Base-by-base conservation (phyloP, 306 rosid species). In the Coriaria nepalensis region DNA sequence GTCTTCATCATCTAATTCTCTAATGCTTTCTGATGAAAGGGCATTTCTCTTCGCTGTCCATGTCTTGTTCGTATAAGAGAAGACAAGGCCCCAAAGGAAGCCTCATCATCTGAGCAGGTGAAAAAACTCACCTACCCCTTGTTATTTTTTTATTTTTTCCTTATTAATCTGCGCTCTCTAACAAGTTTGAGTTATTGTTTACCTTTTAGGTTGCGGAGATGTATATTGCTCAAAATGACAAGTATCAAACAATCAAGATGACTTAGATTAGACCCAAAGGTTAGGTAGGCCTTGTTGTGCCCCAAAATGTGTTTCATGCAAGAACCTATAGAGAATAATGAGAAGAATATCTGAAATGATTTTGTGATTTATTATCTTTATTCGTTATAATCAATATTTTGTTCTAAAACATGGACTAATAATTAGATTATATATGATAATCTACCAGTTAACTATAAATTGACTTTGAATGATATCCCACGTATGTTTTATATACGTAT, bases 1-100 rank as follows among this genome's bases (percentile, higher is more conserved):
- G 52, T 45, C 62, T 35, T 64, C 39, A 58, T 55, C 50, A 47
- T 60, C 8, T 8, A 32, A 49, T 10, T 60, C 9, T 58, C 29
- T 20, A 1, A 20, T 20, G 29, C 15, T 48, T 47, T 43, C 13
- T 53, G 37, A 45, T 56, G 39, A 7, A 55, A 84, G 95, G 95
- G 95, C 54, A 75, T 90, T 57, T 85, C 98, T 34, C 98, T 90
- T 62, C 74, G 98, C 32, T 90, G 85, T 73, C 95, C 95, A 8
- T 79, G 87, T 13, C 78, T 79, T 34, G 13, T 79, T 60, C 95
- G 93, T 41, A 61, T 85, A 33, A 73, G 94, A 63, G 75, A 80
- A 47, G 98, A 90, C 69, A 90, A 90, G 77, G 52, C 56, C 53
- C 94, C 94, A 7, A 94, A 85, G 49, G 59, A 85, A 64, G 84